phyloP scores from a whole-genome alignment of 495 filamentous ascomycete species.

The Neurospora tetraspora region DNA sequence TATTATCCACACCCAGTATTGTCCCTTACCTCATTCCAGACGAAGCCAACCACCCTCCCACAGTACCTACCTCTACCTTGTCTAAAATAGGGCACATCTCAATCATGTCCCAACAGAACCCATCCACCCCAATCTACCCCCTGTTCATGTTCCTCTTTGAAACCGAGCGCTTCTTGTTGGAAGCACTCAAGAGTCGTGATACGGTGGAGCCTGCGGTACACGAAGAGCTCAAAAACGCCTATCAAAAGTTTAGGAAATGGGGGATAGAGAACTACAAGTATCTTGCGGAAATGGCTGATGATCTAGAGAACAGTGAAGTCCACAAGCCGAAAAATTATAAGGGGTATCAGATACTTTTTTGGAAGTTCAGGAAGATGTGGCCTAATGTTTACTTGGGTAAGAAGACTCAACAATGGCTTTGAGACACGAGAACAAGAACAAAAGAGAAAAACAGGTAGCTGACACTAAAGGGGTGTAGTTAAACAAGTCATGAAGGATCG shows the following conservation, averaged over 20 bases:
- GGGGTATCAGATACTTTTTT: neutral
- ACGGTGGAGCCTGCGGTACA: neutral
- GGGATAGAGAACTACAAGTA: neutral
- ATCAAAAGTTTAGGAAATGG: neutral
- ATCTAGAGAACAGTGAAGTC: neutral
- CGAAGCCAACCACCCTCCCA: neutral
- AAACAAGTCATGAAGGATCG: neutral
- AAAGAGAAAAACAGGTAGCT: neutral
- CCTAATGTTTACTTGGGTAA: neutral
- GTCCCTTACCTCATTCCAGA: neutral
- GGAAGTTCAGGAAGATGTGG: neutral
- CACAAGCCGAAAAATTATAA: neutral
- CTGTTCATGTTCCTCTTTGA: neutral
- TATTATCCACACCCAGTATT: neutral
- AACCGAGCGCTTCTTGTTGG: neutral
- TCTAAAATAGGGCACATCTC: neutral
- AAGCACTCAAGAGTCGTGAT: neutral
- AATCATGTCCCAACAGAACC: neutral
- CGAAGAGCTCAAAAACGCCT: neutral
- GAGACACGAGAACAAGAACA: neutral
- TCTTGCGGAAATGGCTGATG: neutral
- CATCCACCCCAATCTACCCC: neutral
- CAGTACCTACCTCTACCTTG: neutral
- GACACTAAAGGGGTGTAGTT: neutral
- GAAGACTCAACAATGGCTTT: neutral